Conservation (phyloP, 495 filamentous ascomycete genomes). For the Pseudoneurospora amorphoporcata region DNA sequence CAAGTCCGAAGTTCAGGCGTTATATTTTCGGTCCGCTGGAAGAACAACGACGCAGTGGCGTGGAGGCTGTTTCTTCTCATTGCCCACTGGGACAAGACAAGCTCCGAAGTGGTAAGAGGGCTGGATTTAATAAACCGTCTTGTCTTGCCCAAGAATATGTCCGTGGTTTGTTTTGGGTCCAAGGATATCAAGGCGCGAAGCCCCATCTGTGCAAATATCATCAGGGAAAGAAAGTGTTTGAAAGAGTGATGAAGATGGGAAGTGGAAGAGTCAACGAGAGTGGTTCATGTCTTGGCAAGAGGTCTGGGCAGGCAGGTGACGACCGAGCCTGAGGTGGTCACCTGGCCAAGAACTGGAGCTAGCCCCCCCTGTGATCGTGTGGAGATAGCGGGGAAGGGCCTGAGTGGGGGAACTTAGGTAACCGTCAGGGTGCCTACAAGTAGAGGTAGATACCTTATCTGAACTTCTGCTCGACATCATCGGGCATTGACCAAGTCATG, state of each 20-base stretch:
- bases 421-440: neutral
- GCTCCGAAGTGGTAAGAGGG: neutral
- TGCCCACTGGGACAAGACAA: neutral
- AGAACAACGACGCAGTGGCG: too few species aligned
- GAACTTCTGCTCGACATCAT: neutral
- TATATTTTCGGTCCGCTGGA: neutral
- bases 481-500: neutral
- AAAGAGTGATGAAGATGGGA: neutral
- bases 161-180: neutral
- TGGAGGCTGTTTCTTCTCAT: neutral
- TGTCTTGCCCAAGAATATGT: neutral
- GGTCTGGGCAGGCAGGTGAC: neutral
- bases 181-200: neutral
- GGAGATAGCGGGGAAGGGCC: neutral
- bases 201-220: neutral
- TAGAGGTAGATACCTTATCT: neutral
- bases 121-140: neutral
- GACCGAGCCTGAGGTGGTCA: neutral
- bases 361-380: neutral
- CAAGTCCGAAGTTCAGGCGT: neutral
- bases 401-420: neutral
- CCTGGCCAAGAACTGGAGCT: neutral
- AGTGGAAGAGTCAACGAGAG: neutral
- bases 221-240: neutral
- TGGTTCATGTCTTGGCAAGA: neutral